Evolutionary conservation across 75 land plant species (phyloP).

Genomic region (Azolla pinnata): DNA sequence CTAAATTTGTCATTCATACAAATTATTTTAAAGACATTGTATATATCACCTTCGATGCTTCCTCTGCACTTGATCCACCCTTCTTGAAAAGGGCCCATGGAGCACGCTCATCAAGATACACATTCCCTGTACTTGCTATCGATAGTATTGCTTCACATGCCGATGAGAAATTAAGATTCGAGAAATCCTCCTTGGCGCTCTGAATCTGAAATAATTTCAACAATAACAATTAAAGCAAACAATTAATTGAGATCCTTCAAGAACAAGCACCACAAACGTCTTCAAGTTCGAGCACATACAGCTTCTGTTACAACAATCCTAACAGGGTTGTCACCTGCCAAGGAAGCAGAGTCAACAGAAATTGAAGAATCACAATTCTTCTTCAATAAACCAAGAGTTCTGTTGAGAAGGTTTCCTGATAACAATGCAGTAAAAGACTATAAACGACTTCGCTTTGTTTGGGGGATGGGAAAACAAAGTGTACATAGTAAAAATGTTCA

Average conservation of each 20-base stretch:
- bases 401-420: slow-evolving; percentile 94
- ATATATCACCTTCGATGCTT: slow-evolving; percentile 66
- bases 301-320: slow-evolving; percentile 43
- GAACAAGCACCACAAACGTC: no score
- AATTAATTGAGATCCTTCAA: no score
- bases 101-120: slow-evolving; percentile 73
- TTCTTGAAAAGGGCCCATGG: slow-evolving; percentile 90
- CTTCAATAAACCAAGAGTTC: slow-evolving; percentile 90
- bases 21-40: no score
- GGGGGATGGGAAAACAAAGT: neutral
- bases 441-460: no score
- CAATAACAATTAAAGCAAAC: no score
- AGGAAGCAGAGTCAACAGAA: slow-evolving; percentile 47
- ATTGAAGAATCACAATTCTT: slow-evolving; percentile 82
- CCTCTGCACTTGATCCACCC: slow-evolving; percentile 63
- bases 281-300: slow-evolving; percentile 39
- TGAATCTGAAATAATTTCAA: no score
- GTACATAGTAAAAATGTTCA: neutral
- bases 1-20: no score
- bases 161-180: slow-evolving; percentile 53
- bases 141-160: slow-evolving; percentile 79
- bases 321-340: slow-evolving; percentile 56
- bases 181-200: slow-evolving; percentile 40
- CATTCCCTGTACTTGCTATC: slow-evolving; percentile 79
- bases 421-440: no score